phyloP scores from a whole-genome alignment of 1,284 basidiomycete species.

The Leucoagaricus sp. region DNA sequence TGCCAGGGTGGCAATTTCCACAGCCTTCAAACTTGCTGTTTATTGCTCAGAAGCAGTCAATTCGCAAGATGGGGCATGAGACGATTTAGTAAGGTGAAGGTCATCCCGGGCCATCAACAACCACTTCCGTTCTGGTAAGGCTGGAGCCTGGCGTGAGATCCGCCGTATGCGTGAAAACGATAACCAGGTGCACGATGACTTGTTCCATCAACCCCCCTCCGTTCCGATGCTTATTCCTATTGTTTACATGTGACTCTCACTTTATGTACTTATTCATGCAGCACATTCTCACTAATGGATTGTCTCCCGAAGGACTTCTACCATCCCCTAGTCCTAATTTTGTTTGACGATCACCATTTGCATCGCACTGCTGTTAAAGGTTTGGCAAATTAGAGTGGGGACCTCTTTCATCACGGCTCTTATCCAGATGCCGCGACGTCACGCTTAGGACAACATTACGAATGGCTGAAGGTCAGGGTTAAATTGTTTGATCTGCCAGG shows the following conservation, averaged over 20 bases:
- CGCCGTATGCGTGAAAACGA: constrained; percentile 28
- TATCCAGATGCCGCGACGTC: not conserved
- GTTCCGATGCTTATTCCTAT: constrained; percentile 32
- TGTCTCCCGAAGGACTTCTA: constrained; percentile 1
- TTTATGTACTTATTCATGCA: constrained; percentile 3
- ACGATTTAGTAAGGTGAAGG: constrained; percentile 21
- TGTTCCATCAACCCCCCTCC: constrained; percentile 26
- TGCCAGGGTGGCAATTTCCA: constrained; percentile 12
- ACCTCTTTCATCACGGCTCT: not conserved
- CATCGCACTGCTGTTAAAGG: not conserved
- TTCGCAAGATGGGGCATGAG: constrained; percentile 27
- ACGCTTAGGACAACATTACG: not conserved
- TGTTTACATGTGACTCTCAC: constrained; percentile 17
- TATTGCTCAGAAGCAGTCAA: constrained; percentile 21
- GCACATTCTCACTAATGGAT: not conserved
- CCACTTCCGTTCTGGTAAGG: constrained; percentile 7
- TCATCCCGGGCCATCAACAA: constrained; percentile 14
- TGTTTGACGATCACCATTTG: not conserved
- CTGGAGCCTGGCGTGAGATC: constrained; percentile 14
- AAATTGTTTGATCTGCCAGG: not conserved
- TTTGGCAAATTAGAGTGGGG: too few relatives aligned
- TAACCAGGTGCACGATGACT: constrained; percentile 29
- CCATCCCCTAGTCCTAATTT: not conserved
- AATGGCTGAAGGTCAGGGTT: not conserved
- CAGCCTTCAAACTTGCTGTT: constrained; percentile 19